Conservation (phyloP, 495 filamentous ascomycete species). For the Penicillium robsamsonii region DNA sequence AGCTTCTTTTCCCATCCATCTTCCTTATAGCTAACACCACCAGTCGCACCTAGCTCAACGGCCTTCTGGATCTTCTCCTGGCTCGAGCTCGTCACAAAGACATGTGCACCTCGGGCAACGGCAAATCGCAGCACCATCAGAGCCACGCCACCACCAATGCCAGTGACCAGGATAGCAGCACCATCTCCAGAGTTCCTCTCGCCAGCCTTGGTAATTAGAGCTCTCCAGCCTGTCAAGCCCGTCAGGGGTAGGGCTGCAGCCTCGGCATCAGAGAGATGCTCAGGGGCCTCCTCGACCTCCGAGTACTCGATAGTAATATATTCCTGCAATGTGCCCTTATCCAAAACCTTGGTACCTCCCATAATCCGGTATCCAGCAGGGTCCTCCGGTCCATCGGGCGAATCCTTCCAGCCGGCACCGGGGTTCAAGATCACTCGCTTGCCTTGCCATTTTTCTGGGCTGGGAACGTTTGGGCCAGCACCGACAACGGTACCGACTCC, state of each 20-base stretch:
- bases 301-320: conserved; percentile 62
- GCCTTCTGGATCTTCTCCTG: conserved; percentile 65
- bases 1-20: conserved; percentile 69
- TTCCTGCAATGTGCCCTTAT: conserved; percentile 69
- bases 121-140: conserved; percentile 68
- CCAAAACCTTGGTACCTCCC: conserved; percentile 63
- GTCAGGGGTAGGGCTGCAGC: conserved; percentile 79
- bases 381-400: conserved; percentile 70
- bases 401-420: conserved; percentile 67
- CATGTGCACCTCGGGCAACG: conserved; percentile 59
- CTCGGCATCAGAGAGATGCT: conserved; percentile 66
- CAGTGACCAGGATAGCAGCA: conserved; percentile 68
- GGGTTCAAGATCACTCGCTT: conserved; percentile 77
- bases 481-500: conserved; percentile 69
- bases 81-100: conserved; percentile 67
- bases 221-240: conserved; percentile 85
- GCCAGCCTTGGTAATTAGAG: conserved; percentile 68
- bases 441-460: conserved; percentile 49
- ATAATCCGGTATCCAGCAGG: conserved; percentile 61
- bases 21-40: conserved; percentile 66
- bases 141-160: conserved; percentile 80
- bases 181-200: conserved; percentile 54
- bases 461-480: conserved; percentile 52
- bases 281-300: conserved; percentile 73
- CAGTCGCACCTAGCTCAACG: conserved; percentile 61